Evolutionary conservation across 2,329 filamentous ascomycete genomes (phyloP).

Genomic region (Fusarium sp.): DNA sequence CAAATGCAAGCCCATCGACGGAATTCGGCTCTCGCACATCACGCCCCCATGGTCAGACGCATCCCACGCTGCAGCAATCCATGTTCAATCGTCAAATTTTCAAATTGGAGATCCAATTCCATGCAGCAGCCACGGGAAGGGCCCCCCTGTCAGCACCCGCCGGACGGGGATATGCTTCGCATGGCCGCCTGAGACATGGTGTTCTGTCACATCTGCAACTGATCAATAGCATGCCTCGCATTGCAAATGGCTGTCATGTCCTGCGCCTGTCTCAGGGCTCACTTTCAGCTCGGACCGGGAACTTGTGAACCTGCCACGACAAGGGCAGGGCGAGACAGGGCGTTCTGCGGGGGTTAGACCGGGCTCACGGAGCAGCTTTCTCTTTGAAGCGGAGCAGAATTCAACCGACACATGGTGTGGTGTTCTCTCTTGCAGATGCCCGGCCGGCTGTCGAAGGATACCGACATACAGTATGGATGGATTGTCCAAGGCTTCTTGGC

Average conservation of each 20-base stretch:
- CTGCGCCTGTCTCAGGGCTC: background rate
- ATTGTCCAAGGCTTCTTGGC: background rate
- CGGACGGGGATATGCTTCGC: slow-evolving; percentile 3
- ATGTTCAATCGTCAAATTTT: slow-evolving; percentile 13
- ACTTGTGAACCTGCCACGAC: background rate
- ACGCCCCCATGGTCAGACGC: slow-evolving; percentile 7
- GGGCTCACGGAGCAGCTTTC: background rate
- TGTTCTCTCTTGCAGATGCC: background rate
- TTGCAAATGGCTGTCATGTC: slow-evolving; percentile 28
- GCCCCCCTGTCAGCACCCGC: slow-evolving; percentile 13
- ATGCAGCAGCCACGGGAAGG: slow-evolving; percentile 1
- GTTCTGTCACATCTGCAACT: slow-evolving; percentile 9
- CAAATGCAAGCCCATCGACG: background rate
- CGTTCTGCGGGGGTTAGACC: slow-evolving; percentile 3
- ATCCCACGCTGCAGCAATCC: slow-evolving; percentile 23
- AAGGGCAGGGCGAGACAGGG: slow-evolving; percentile 10
- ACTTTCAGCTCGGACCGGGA: background rate
- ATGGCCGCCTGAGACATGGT: slow-evolving; percentile 26
- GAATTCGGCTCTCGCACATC: background rate
- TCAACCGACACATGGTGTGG: background rate
- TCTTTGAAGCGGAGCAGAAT: background rate
- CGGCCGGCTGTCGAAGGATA: background rate
- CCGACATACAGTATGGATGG: background rate
- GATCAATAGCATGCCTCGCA: slow-evolving; percentile 27
- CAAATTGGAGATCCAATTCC: slow-evolving; percentile 20